Conservation (phyloP, 2,329 filamentous ascomycete species). For the Scedosporium aurantiacum region DNA sequence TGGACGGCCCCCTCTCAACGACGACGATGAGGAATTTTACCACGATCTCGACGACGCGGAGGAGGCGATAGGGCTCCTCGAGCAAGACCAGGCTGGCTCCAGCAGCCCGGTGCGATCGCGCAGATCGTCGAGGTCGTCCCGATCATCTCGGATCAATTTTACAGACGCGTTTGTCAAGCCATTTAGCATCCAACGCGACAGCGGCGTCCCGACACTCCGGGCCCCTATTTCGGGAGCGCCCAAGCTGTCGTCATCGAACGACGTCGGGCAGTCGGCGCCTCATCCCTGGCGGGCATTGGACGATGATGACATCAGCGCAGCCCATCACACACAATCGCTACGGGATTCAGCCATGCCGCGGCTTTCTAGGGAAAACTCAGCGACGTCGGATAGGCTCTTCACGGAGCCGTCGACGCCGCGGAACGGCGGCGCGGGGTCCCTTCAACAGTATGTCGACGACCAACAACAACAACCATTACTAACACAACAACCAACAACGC, state of each 20-base stretch:
- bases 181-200: conserved; percentile 23
- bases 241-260: conserved; percentile 1
- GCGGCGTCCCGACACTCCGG: conserved; percentile 24
- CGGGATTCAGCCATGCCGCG: background rate
- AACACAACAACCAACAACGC: background rate
- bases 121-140: conserved; percentile 15
- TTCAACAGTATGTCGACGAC: conserved; percentile 9
- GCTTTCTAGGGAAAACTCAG: background rate
- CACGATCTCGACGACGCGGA: conserved; percentile 43
- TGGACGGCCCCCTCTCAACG: conserved; percentile 49
- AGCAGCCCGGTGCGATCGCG: conserved; percentile 24
- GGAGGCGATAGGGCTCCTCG: conserved; percentile 48
- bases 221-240: conserved; percentile 11
- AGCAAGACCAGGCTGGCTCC: conserved; percentile 31
- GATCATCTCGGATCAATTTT: conserved; percentile 34
- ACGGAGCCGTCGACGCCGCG: conserved; percentile 12
- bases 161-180: conserved; percentile 25
- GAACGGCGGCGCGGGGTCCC: conserved; percentile 9
- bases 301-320: conserved; percentile 17
- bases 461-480: conserved; percentile 13
- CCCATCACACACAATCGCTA: conserved; percentile 11
- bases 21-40: conserved; percentile 45
- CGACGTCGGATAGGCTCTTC: conserved; percentile 14
- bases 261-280: background rate
- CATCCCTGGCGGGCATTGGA: conserved; percentile 24